A percentile compares a stretch with the other conserved stretches of the same genome.
Conservation (phyloP, 2,329 filamentous ascomycete genomes). For the Zymoseptoria passerinii region DNA sequence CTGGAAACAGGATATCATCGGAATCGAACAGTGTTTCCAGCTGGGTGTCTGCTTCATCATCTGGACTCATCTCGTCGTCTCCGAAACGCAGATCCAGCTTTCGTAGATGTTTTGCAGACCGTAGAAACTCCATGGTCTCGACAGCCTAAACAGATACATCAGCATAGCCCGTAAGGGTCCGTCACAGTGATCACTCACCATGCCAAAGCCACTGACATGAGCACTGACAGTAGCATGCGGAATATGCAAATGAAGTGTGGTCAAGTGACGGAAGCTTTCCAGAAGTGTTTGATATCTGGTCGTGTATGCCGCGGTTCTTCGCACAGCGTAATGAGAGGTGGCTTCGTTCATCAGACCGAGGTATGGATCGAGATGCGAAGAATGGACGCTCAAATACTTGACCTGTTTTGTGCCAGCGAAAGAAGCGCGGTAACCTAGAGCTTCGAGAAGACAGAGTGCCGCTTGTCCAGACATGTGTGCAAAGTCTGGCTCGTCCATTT, state of each 20-base stretch:
- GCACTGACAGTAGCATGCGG: slow-evolving; percentile 9
- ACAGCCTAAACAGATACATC: neutral
- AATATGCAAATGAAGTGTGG: slow-evolving; percentile 7
- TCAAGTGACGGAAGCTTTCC: slow-evolving; percentile 9
- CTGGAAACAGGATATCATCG: slow-evolving; percentile 10
- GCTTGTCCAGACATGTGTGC: slow-evolving; percentile 9
- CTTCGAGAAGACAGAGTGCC: slow-evolving; percentile 12
- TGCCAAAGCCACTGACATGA: neutral
- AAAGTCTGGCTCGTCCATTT: slow-evolving; percentile 8
- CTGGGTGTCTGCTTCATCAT: slow-evolving; percentile 6
- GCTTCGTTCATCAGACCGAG: neutral
- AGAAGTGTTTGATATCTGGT: slow-evolving; percentile 4
- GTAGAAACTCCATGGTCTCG: slow-evolving; percentile 12
- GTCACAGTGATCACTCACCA: neutral
- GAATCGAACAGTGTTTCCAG: slow-evolving; percentile 8
- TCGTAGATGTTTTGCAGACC: slow-evolving; percentile 3
- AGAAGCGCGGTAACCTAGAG: slow-evolving; percentile 11
- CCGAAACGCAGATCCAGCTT: slow-evolving; percentile 13
- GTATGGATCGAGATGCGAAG: slow-evolving; percentile 9
- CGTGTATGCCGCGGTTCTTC: neutral
- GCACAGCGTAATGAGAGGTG: neutral
- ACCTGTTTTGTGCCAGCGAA: slow-evolving; percentile 11
- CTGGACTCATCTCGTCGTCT: slow-evolving; percentile 12
- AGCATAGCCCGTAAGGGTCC: neutral
- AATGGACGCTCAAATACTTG: slow-evolving; percentile 7